These are phyloP conservation scores for Fusarium sp. DNA, from an alignment of 2,329 filamentous ascomycete genomes.

Conservation along the genomic window DNA sequence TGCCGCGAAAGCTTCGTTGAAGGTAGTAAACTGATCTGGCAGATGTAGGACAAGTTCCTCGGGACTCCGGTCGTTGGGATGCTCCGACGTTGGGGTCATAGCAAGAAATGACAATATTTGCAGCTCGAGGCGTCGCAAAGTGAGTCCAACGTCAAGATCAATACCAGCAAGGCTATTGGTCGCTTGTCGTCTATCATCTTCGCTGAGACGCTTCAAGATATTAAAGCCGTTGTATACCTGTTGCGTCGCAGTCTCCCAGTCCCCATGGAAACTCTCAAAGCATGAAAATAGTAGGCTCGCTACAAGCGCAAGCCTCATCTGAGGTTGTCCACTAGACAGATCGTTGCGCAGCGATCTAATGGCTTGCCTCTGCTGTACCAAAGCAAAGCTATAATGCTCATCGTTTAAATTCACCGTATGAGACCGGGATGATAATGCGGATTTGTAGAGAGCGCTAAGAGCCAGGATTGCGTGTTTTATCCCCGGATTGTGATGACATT, in stretches of 20 bases:
- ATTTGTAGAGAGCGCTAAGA: background rate
- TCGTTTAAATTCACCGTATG: background rate
- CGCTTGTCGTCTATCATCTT: background rate
- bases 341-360: background rate
- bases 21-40: background rate
- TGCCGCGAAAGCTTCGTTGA: background rate
- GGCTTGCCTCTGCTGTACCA: background rate
- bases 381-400: background rate
- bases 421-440: background rate
- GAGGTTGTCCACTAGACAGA: background rate
- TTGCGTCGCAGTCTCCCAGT: background rate
- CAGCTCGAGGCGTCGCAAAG: background rate
- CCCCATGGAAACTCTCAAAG: background rate
- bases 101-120: background rate
- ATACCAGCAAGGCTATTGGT: background rate
- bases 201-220: background rate
- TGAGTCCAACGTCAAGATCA: background rate
- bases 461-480: background rate
- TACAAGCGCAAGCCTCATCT: background rate
- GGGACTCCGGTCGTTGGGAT: fast-evolving
- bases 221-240: background rate
- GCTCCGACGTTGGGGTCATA: background rate
- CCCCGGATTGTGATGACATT: background rate
- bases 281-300: background rate
- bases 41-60: fast-evolving